Base-by-base conservation (phyloP, 441 rosid genomes). In the Cnidoscolus chayamansa region DNA sequence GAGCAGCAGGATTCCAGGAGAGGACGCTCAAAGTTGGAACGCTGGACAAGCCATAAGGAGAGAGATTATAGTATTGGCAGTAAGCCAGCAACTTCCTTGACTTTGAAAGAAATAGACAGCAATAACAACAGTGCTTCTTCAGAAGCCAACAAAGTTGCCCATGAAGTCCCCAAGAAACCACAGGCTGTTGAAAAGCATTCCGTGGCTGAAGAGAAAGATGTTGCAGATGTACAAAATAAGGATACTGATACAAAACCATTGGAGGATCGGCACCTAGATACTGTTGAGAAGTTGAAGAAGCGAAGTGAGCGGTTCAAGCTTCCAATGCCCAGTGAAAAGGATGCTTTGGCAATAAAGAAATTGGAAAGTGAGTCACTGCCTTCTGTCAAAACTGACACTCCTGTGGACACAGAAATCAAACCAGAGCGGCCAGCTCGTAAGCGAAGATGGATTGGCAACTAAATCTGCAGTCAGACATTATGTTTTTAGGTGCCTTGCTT, bases 231-330 rank as follows among this genome's bases (percentile, higher is more conserved):
- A 50, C 94, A 90, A 72, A 81, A 70, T 55, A 87, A 83, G 85
- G 92, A 86, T 81, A 76, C 73, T 47, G 91, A 84, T 67, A 73
- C 77, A 76, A 87, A 86, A 70, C 89, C 86, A 35, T 47, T 72
- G 20, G 95, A 91, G 71, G 93, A 90, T 79, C 81, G 85, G 58
- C 98, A 91, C 81, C 82, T 88, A 62, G 97, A 95, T 78, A 95
- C 99, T 0, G 95, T 95, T 40, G 99, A 93, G 88, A 95, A 93
- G 86, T 85, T 95, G 80, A 95, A 95, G 90, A 91, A 95, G 80
- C 88, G 99, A 65, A 95, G 99, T 61, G 98, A 95, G 86, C 84
- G 99, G 72, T 95, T 93, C 87, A 95, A 89, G 83, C 92, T 91
- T 75, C 99, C 99, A 30, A 86, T 95, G 97, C 89, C 97, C 15